A percentile compares a stretch with the other conserved stretches of the same genome.
These are phyloP conservation scores for Pythium apleroticum DNA, from an alignment of 352 stramenopile species.

Conservation along the genomic window DNA sequence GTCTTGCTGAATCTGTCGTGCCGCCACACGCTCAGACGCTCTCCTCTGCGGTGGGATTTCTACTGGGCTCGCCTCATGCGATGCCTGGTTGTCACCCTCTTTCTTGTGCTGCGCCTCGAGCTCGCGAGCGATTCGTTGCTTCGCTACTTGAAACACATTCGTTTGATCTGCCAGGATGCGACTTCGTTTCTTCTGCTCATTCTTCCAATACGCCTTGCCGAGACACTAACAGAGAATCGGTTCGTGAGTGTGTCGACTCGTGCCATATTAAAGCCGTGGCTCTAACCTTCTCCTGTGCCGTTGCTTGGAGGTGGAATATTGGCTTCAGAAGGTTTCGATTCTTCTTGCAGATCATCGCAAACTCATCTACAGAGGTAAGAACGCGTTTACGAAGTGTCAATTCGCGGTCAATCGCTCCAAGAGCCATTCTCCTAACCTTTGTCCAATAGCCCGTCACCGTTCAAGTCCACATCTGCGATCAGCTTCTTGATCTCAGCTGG, in stretches of 20 bases:
- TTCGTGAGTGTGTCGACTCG: not conserved
- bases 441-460: constrained; percentile 35
- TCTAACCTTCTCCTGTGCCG: constrained; percentile 29
- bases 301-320: constrained; percentile 39
- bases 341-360: constrained; percentile 36
- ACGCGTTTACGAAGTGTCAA: not conserved
- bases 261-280: not conserved
- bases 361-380: constrained; percentile 33
- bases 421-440: constrained; percentile 18
- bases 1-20: constrained; percentile 23
- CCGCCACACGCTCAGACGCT: constrained; percentile 25
- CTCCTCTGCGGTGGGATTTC: constrained; percentile 6
- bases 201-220: constrained; percentile 36
- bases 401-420: not conserved
- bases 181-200: constrained; percentile 34
- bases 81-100: not conserved
- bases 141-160: constrained; percentile 33
- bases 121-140: not conserved
- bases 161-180: constrained; percentile 27
- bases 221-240: constrained; percentile 41
- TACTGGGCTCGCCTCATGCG: not conserved
- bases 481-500: constrained; percentile 35
- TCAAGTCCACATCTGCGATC: constrained; percentile 36
- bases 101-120: not conserved
- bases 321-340: constrained; percentile 43